These are phyloP conservation scores for Hypericum perforatum DNA, from an alignment of 345 rosid species.

Conservation along the genomic window DNA sequence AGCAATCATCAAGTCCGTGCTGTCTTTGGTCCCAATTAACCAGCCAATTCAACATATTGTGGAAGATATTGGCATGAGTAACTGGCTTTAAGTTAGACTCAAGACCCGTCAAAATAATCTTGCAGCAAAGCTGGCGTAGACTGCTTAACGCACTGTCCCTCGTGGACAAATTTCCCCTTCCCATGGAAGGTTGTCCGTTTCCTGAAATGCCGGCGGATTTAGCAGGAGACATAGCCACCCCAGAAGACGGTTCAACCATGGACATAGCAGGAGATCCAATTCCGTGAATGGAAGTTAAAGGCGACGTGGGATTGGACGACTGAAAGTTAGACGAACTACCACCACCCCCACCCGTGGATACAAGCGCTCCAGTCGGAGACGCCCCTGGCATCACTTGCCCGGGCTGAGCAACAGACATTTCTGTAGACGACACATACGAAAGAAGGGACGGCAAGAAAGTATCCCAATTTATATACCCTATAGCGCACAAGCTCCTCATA, in stretches of 20 bases:
- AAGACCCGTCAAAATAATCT: conserved; percentile 71
- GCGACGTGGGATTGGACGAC: conserved; percentile 51
- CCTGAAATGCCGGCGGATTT: conserved; percentile 44
- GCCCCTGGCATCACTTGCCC: conserved; percentile 45
- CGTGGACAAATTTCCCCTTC: conserved; percentile 33
- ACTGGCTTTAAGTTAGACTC: conserved; percentile 67
- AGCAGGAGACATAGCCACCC: conserved; percentile 42
- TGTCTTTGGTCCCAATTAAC: conserved; percentile 91
- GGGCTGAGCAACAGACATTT: conserved; percentile 49
- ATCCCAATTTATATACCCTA: conserved; percentile 87
- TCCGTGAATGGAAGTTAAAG: conserved; percentile 57
- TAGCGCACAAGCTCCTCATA: conserved; percentile 54
- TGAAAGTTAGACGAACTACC: conserved; percentile 53
- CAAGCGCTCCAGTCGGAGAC: conserved; percentile 49
- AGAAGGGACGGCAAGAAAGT: conserved; percentile 72
- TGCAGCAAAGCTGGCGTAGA: conserved; percentile 81
- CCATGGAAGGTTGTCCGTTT: conserved; percentile 35
- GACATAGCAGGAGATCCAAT: conserved; percentile 75
- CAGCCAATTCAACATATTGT: conserved; percentile 80
- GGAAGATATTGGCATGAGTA: conserved; percentile 73
- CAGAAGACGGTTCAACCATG: conserved; percentile 49
- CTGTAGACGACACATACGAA: conserved; percentile 71
- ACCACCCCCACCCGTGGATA: conserved; percentile 35
- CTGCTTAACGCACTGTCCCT: conserved; percentile 62
- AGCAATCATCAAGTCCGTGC: conserved; percentile 51